These are phyloP conservation scores for Mortierella antarctica DNA, from an alignment of 192 early-diverging fungal species.

Conservation along the genomic window DNA sequence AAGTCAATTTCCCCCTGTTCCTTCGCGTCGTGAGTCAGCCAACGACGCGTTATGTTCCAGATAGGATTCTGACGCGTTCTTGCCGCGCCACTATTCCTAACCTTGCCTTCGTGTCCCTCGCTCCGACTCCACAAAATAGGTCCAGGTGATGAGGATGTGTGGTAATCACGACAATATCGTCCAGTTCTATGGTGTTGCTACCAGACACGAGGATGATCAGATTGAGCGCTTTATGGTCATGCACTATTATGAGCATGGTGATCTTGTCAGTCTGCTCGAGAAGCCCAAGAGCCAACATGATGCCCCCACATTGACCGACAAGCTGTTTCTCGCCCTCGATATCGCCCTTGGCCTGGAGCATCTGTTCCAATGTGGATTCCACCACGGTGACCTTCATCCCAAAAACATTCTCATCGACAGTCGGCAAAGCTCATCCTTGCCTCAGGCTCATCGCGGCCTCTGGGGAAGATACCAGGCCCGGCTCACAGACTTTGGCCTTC, in stretches of 20 bases:
- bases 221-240: conserved; percentile 28
- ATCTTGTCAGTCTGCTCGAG: conserved; percentile 9
- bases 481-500: conserved; percentile 33
- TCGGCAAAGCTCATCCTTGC: background rate
- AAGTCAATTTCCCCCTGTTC: background rate
- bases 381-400: conserved; percentile 36
- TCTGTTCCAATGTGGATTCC: conserved; percentile 27
- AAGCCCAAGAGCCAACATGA: background rate
- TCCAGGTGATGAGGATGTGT: conserved; percentile 31
- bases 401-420: conserved; percentile 29
- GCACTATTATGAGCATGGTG: conserved; percentile 24
- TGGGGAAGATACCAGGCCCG: conserved; percentile 18
- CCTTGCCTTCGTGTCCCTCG: background rate
- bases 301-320: background rate
- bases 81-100: background rate
- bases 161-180: conserved; percentile 35
- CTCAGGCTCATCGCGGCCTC: background rate
- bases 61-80: background rate
- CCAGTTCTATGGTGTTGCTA: conserved; percentile 31
- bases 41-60: background rate
- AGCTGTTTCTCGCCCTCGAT: conserved; percentile 20
- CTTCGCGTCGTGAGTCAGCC: background rate
- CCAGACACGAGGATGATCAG: background rate
- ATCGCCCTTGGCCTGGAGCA: conserved; percentile 25
- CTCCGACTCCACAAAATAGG: background rate